Evolutionary conservation across 225 moss, liverwort and hornwort genomes (phyloP).

Genomic region (Pseudisothecium myosuroides): DNA sequence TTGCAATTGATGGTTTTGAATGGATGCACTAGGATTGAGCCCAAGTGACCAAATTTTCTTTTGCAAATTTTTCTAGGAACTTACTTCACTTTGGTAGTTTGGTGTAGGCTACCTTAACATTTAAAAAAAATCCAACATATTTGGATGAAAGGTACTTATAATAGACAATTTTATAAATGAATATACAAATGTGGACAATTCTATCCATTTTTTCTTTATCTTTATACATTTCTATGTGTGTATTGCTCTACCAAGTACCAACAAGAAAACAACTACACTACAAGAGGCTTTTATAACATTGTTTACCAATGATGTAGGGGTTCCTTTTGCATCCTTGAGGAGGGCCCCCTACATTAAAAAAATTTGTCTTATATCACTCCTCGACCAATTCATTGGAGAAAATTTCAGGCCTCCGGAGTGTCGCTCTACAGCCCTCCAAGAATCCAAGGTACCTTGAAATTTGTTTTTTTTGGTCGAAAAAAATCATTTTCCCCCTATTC

Average conservation of each 20-base stretch:
- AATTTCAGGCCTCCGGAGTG: no score
- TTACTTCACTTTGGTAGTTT: neutral
- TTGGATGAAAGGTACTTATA: neutral
- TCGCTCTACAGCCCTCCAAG: no score
- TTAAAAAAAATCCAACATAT: neutral
- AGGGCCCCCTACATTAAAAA: fast-evolving
- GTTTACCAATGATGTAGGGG: neutral
- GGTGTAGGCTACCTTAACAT: neutral
- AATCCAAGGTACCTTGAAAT: no score
- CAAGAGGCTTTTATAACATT: neutral
- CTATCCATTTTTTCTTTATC: neutral
- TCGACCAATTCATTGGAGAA: no score
- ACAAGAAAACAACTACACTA: neutral
- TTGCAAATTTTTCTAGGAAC: neutral
- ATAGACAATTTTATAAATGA: neutral
- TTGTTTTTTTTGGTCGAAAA: no score
- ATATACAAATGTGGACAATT: fast-evolving
- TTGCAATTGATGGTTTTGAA: neutral
- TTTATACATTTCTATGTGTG: neutral
- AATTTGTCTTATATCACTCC: neutral
- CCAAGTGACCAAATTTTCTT: neutral
- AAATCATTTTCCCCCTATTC: no score
- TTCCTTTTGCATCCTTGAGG: neutral
- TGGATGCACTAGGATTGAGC: fast-evolving
- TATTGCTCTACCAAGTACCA: neutral